phyloP scores from a whole-genome alignment of 148 eudicot genomes.

The Spergularia marina region DNA sequence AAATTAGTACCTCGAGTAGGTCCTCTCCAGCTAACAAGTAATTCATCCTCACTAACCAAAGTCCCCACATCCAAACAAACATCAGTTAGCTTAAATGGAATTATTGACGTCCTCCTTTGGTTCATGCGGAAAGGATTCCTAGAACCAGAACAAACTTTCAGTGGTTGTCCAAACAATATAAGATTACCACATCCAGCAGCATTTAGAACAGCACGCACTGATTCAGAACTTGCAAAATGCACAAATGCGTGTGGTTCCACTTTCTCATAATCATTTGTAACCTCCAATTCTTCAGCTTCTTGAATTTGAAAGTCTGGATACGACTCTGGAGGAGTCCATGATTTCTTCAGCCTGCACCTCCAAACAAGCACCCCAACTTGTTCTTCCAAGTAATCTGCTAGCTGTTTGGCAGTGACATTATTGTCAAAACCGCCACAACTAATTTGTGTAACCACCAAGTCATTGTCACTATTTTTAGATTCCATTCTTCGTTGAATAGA shows the following conservation, averaged over 20 bases:
- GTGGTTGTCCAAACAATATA: conserved; percentile 25
- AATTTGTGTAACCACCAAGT: conserved; percentile 60
- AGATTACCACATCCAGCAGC: conserved; percentile 49
- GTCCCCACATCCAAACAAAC: conserved; percentile 58
- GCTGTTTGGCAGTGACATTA: conserved; percentile 53
- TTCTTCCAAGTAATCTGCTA: conserved; percentile 56
- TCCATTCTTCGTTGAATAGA: conserved; percentile 39
- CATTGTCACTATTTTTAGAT: conserved; percentile 38
- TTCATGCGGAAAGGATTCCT: conserved; percentile 58
- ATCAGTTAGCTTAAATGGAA: conserved; percentile 51
- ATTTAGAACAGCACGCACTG: conserved; percentile 45
- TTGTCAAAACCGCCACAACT: conserved; percentile 76
- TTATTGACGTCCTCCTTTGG: conserved; percentile 48
- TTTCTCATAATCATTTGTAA: conserved; percentile 42
- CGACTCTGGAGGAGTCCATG: conserved; percentile 74
- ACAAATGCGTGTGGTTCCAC: conserved; percentile 90
- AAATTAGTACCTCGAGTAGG: conserved; percentile 55
- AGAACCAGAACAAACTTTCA: conserved; percentile 65
- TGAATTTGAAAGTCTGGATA: conserved; percentile 44
- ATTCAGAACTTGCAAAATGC: conserved; percentile 57
- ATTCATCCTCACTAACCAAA: conserved; percentile 46
- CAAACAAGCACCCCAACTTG: conserved; percentile 50
- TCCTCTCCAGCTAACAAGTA: conserved; percentile 74
- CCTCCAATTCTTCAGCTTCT: conserved; percentile 28
- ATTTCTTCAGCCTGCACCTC: conserved; percentile 88